These are phyloP conservation scores for Gypsophila paniculata DNA, from an alignment of 179 eudicot genomes.

Conservation along the genomic window DNA sequence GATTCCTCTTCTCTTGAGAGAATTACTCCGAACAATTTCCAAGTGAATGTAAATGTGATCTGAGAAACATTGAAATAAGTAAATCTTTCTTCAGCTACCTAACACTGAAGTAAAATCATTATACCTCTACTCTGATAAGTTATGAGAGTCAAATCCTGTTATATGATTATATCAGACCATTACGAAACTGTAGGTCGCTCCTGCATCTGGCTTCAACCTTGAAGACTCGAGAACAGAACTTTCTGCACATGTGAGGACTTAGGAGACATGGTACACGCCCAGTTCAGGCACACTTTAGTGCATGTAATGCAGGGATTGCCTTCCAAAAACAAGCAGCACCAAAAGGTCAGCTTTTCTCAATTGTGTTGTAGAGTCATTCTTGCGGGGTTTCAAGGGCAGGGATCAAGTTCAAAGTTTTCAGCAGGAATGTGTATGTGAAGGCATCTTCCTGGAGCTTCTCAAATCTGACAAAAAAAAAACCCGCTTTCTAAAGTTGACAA, in stretches of 20 bases:
- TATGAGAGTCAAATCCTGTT: background rate
- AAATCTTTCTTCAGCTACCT: background rate
- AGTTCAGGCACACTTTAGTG: background rate
- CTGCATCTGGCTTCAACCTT: background rate
- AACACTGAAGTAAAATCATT: background rate
- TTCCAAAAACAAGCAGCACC: background rate
- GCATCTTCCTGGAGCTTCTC: conserved; percentile 75
- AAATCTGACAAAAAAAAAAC: conserved; percentile 39
- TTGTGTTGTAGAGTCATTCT: background rate
- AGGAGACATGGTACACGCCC: background rate
- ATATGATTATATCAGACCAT: background rate
- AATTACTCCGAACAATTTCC: too few relatives aligned
- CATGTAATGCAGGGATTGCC: background rate
- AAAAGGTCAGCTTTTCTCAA: background rate
- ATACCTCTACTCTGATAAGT: background rate
- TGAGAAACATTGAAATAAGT: background rate
- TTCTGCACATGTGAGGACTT: background rate
- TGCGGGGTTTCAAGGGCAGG: conserved; percentile 22
- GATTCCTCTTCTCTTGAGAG: too few relatives aligned
- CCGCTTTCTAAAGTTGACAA: background rate
- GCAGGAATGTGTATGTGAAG: conserved; percentile 51
- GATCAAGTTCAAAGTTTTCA: conserved; percentile 54
- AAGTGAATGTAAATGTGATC: background rate
- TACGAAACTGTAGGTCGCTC: background rate
- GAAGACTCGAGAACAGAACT: too few relatives aligned